A percentile compares a stretch with the other conserved stretches of the same genome.
phyloP scores from a whole-genome alignment of 1,139 yeast genomes.

The Geotrichum carabidarum region DNA sequence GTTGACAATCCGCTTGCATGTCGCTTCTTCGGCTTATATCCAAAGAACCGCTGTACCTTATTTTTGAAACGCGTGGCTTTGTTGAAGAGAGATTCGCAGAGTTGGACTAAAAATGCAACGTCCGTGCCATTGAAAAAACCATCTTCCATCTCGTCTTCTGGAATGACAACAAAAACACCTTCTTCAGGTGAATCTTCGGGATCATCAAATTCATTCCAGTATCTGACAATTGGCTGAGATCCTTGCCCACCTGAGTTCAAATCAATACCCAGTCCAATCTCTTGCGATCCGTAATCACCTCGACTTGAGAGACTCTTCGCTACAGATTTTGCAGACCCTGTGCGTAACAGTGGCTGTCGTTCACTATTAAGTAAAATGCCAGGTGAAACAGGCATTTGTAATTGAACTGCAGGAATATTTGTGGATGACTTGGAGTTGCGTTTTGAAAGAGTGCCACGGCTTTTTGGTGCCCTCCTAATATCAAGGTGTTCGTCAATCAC shows the following conservation, averaged over 20 bases:
- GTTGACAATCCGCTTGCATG: slow-evolving; percentile 17
- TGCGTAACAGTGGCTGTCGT: slow-evolving; percentile 12
- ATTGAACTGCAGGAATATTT: neutral
- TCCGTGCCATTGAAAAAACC: slow-evolving; percentile 36
- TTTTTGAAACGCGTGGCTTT: slow-evolving; percentile 20
- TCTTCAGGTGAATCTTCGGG: slow-evolving; percentile 47
- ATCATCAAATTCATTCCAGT: slow-evolving; percentile 72
- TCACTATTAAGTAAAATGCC: slow-evolving; percentile 17
- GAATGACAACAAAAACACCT: slow-evolving; percentile 35
- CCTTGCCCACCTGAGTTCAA: slow-evolving; percentile 13
- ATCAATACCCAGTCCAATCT: slow-evolving; percentile 9
- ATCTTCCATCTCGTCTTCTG: slow-evolving; percentile 31
- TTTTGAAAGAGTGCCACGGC: slow-evolving; percentile 1
- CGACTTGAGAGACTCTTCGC: neutral
- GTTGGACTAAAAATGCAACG: slow-evolving; percentile 32
- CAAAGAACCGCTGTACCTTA: slow-evolving; percentile 27
- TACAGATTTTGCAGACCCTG: slow-evolving; percentile 2
- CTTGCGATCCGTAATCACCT: slow-evolving; percentile 6
- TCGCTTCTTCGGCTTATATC: slow-evolving; percentile 22
- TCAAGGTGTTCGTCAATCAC: slow-evolving; percentile 34
- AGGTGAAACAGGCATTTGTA: slow-evolving; percentile 8
- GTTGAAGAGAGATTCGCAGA: slow-evolving; percentile 30
- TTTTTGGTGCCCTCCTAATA: slow-evolving; percentile 33
- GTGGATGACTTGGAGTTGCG: slow-evolving; percentile 12
- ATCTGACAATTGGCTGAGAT: slow-evolving; percentile 43